Base-by-base conservation (phyloP, 2,329 filamentous ascomycete genomes). In the Penicillium crustosum region DNA sequence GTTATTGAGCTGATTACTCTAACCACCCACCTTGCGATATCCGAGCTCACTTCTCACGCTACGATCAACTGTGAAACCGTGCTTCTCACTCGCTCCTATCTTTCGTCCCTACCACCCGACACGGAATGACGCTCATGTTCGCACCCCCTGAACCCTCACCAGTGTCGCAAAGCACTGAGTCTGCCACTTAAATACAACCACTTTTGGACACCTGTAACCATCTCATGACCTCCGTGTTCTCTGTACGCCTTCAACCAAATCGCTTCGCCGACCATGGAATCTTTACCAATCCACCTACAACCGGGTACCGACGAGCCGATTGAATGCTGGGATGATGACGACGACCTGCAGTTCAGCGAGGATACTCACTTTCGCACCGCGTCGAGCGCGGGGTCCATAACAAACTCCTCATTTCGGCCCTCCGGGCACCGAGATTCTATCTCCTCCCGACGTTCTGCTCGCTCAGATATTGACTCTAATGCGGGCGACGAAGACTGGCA, bases 401-500 rank as follows among this genome's bases (percentile, higher is more conserved):
- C 77, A 15, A 77, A 75, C 33, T 76, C 73, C 39, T 79, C 77
- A 47, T 65, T 75, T 45, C 73, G 74, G 29, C 74, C 72, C 35
- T 78, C 75, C 13, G 74, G 72, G 59, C 83, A 86, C 60, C 85
- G 90, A 62, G 89, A 92, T 68, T 92, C 89, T 19, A 86, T 89
- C 55, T 96, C 93, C 1, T 96, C 90, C 58, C 89, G 90, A 66
- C 78, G 87, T 64, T 95, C 92, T 19, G 85, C 91, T 68, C 89
- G 89, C 67, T 96, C 91, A 54, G 93, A 95, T 70, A 84, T 91
- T 47, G 89, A 91, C 52, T 91, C 88, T 1, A 80, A 86, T 63
- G 83, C 84, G 55, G 81, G 87, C 60, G 91, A 95, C 68, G 91
- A 96, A 68, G 91, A 96, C 75, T 92, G 88, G 80, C 91, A 97